These are phyloP conservation scores for Emergomyces pasteurianus DNA, from an alignment of 2,329 filamentous ascomycete species.

Conservation along the genomic window DNA sequence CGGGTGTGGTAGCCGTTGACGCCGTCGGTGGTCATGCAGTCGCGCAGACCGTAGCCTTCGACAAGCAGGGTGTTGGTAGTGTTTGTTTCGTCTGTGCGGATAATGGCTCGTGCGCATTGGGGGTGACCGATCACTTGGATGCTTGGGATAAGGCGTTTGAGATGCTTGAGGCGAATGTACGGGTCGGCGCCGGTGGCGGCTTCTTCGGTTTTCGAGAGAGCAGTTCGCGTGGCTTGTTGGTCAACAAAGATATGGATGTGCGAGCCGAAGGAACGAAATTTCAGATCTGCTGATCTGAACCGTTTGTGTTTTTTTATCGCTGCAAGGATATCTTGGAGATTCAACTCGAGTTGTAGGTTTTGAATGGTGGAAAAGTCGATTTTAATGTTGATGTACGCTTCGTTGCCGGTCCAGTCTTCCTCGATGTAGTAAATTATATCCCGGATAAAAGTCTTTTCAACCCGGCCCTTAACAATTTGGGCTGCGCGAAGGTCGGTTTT, in stretches of 20 bases:
- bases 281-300: slow-evolving; percentile 55
- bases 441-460: slow-evolving; percentile 85
- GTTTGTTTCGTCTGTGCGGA: slow-evolving; percentile 62
- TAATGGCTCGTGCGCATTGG: slow-evolving; percentile 74
- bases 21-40: slow-evolving; percentile 88
- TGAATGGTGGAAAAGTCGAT: slow-evolving; percentile 70
- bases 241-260: slow-evolving; percentile 64
- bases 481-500: slow-evolving; percentile 64
- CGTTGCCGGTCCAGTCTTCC: slow-evolving; percentile 71
- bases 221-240: slow-evolving; percentile 22
- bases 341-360: slow-evolving; percentile 71
- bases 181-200: slow-evolving; percentile 32
- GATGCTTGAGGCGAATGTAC: slow-evolving; percentile 59
- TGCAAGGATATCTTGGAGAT: slow-evolving; percentile 56
- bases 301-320: slow-evolving; percentile 74
- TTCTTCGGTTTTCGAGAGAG: slow-evolving; percentile 31
- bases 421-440: slow-evolving; percentile 74
- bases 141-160: slow-evolving; percentile 68
- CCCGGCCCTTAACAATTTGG: slow-evolving; percentile 81
- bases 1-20: slow-evolving; percentile 64
- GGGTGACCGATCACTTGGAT: slow-evolving; percentile 87
- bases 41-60: slow-evolving; percentile 81
- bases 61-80: slow-evolving; percentile 67
- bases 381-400: slow-evolving; percentile 65
- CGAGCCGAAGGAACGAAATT: slow-evolving; percentile 37